Conservation (phyloP, 176 grass and related monocot species). For the Ampelocalamus luodianensis region DNA sequence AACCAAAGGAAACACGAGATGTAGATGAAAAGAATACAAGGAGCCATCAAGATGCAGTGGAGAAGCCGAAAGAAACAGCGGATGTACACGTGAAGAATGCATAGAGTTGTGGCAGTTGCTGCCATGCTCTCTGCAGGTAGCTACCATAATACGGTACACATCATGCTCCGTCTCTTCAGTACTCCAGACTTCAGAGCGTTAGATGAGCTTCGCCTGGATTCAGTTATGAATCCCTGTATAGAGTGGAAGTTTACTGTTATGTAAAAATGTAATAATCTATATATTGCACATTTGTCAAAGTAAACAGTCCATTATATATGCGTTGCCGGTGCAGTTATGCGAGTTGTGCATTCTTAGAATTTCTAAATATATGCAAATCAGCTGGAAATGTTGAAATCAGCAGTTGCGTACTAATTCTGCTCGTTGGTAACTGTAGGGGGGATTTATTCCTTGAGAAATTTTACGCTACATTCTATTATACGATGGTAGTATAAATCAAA, state of each 20-base stretch:
- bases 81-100: conserved; percentile 24
- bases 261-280: background rate
- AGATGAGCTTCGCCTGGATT: background rate
- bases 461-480: no score
- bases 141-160: background rate
- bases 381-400: background rate
- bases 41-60: background rate
- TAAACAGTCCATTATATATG: background rate
- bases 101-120: conserved; percentile 12
- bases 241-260: background rate
- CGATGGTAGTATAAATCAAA: no score
- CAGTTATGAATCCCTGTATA: background rate
- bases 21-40: background rate
- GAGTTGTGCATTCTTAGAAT: background rate
- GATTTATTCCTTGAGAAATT: background rate
- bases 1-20: background rate
- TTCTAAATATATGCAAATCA: background rate
- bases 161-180: background rate
- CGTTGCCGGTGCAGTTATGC: background rate
- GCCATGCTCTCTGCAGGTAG: background rate
- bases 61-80: conserved; percentile 5
- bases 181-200: background rate
- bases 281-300: background rate
- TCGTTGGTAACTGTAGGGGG: background rate
- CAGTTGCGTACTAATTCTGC: background rate